These are phyloP conservation scores for Oryza australiensis DNA, from an alignment of 176 grass and related monocot genomes.

Conservation along the genomic window DNA sequence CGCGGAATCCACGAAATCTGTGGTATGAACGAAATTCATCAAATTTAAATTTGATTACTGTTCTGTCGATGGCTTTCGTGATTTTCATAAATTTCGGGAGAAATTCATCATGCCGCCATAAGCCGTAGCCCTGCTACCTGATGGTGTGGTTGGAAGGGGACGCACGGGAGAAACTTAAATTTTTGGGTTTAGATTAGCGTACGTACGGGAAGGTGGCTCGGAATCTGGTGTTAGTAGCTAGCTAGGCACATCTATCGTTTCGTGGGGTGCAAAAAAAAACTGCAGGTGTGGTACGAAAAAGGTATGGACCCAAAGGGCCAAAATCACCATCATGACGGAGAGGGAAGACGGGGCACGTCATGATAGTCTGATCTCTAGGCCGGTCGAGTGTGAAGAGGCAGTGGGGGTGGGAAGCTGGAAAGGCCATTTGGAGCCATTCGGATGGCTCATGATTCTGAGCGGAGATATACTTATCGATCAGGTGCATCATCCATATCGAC, in stretches of 20 bases:
- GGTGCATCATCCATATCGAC: not conserved
- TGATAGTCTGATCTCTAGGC: conserved; percentile 42
- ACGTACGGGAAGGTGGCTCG: not conserved
- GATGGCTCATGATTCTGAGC: conserved; percentile 38
- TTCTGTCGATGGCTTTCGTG: no score
- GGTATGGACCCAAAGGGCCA: conserved; percentile 2
- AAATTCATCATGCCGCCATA: no score
- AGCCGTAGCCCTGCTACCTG: no score
- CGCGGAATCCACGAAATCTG: no score
- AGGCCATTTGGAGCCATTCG: conserved; percentile 54
- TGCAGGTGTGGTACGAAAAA: not conserved
- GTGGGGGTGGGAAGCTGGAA: conserved; percentile 31
- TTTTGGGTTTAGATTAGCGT: not conserved
- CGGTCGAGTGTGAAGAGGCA: conserved; percentile 34
- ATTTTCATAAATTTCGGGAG: no score
- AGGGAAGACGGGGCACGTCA: conserved; percentile 13
- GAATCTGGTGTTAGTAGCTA: not conserved
- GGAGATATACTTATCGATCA: not conserved
- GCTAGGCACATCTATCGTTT: not conserved
- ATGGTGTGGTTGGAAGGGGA: not conserved
- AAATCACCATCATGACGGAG: conserved; percentile 42
- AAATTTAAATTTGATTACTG: no score
- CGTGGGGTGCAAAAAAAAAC: not conserved
- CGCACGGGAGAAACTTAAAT: not conserved
- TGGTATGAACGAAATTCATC: no score